These are phyloP conservation scores for Neurospora sp. DNA, from an alignment of 495 filamentous ascomycete species.

Conservation along the genomic window DNA sequence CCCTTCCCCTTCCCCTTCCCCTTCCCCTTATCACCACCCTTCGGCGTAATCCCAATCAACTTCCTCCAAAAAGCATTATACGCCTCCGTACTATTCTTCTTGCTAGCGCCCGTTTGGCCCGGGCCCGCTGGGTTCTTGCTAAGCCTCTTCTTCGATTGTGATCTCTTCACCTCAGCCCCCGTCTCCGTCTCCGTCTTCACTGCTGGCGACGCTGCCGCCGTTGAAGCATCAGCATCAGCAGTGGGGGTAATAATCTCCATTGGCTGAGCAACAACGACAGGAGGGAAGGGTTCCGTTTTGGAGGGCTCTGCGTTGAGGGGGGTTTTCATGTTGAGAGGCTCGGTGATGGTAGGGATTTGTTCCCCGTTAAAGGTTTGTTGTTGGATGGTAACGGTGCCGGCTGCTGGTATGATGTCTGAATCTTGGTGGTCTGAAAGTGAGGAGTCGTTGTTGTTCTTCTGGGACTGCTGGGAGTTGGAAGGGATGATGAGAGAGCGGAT, in stretches of 20 bases:
- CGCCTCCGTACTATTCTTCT: no score
- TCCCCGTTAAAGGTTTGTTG: not conserved
- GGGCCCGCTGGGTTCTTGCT: not conserved
- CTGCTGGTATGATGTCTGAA: not conserved
- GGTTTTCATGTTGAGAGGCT: not conserved
- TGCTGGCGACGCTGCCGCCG: not conserved
- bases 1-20: no score
- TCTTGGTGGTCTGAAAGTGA: not conserved
- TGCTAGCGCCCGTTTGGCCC: no score
- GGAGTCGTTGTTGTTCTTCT: not conserved
- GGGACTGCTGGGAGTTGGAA: not conserved
- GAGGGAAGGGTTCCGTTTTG: not conserved
- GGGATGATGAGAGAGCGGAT: not conserved
- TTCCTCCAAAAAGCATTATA: not conserved
- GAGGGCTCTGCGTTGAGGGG: not conserved
- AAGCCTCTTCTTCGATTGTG: not conserved
- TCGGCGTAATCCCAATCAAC: not conserved
- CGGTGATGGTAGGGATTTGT: not conserved
- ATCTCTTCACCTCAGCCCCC: not conserved
- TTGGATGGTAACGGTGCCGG: not conserved
- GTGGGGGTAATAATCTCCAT: not conserved
- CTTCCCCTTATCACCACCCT: not conserved
- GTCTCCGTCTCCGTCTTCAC: no score
- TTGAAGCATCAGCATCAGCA: not conserved
- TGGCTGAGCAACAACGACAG: not conserved